A percentile compares a stretch with the other conserved stretches of the same genome.
Conservation (phyloP, 148 eudicot species). For the Cornus florida region DNA sequence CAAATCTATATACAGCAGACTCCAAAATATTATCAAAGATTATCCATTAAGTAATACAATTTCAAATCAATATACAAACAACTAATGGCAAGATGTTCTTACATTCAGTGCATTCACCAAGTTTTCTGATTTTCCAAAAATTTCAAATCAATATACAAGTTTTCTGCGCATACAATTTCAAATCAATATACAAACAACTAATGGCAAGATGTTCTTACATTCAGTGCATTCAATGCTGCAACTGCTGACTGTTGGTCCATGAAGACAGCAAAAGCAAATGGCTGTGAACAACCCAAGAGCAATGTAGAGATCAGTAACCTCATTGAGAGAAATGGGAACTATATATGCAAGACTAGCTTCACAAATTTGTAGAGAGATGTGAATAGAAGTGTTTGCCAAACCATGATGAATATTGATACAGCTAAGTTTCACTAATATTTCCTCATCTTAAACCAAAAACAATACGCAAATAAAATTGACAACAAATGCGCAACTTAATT, state of each 20-base stretch:
- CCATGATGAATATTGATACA: no score
- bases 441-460: neutral
- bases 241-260: conserved; percentile 80
- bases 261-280: conserved; percentile 84
- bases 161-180: no score
- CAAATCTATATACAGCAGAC: neutral
- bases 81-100: conserved; percentile 27
- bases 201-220: conserved; percentile 52
- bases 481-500: no score
- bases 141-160: neutral
- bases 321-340: neutral
- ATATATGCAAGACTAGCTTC: no score
- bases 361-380: no score
- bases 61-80: neutral
- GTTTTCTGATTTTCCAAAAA: no score
- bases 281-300: conserved; percentile 41
- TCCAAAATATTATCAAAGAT: neutral
- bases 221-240: conserved; percentile 74
- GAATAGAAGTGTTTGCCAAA: no score
- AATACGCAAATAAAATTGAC: no score
- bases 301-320: conserved; percentile 20
- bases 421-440: no score
- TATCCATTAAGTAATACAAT: no score
- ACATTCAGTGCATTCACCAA: conserved; percentile 65
- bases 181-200: neutral